Percentiles rank a stretch among this genome's conserved stretches.
phyloP scores from a whole-genome alignment of 2,329 filamentous ascomycete genomes.

The Arthrobotrys conoides region DNA sequence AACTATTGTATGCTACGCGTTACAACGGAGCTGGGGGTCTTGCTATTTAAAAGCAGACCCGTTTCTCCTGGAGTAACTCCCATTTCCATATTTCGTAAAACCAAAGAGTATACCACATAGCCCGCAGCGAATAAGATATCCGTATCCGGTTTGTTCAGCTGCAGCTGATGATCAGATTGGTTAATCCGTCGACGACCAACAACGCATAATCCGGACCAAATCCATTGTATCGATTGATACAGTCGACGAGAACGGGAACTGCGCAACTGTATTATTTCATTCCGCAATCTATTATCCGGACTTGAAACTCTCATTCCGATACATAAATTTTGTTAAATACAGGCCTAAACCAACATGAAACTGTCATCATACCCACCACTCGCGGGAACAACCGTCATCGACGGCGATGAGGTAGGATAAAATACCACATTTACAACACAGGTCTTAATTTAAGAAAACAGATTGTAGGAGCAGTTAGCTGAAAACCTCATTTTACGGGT shows the following conservation, averaged over 20 bases:
- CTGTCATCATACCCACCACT: slow-evolving; percentile 54
- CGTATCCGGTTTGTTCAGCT: neutral
- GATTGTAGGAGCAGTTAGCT: neutral
- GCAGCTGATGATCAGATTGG: slow-evolving; percentile 6
- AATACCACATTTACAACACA: slow-evolving; percentile 40
- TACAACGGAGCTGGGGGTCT: slow-evolving; percentile 31
- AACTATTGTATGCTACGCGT: neutral
- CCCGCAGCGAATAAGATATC: neutral
- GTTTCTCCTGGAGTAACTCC: neutral
- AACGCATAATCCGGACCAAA: slow-evolving; percentile 16
- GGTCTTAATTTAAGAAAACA: too few species aligned
- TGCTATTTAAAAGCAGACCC: slow-evolving; percentile 5
- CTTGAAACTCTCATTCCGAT: neutral
- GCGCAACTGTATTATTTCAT: too few species aligned
- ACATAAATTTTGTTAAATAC: neutral
- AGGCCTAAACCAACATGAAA: slow-evolving; percentile 29
- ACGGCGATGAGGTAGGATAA: slow-evolving; percentile 48
- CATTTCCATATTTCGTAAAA: neutral
- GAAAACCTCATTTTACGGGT: neutral
- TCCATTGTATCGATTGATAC: neutral
- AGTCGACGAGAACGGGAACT: neutral
- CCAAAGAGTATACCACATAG: neutral
- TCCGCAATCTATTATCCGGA: neutral
- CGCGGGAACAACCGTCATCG: slow-evolving; percentile 50
- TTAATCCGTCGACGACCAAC: slow-evolving; percentile 20